phyloP scores from a whole-genome alignment of 495 filamentous ascomycete species.

The Tuber melanosporum region DNA sequence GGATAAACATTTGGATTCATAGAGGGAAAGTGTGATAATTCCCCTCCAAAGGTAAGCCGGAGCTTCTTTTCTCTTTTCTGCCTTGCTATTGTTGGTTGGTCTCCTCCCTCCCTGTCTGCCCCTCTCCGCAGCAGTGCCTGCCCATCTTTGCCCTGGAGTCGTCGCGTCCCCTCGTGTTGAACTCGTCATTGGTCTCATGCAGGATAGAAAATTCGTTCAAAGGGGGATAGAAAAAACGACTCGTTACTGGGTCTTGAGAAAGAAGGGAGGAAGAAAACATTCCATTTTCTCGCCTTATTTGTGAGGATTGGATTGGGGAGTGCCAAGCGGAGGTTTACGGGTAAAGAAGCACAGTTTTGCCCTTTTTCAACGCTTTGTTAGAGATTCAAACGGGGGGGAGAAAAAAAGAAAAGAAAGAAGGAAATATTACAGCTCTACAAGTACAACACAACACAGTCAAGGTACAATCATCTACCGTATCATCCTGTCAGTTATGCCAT shows the following conservation, averaged over 20 bases:
- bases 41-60: not conserved
- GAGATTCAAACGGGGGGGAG: not conserved
- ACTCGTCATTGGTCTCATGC: conserved; percentile 1
- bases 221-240: not conserved
- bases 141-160: not conserved
- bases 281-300: not conserved
- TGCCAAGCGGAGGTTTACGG: not conserved
- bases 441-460: not conserved
- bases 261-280: not conserved
- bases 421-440: not conserved
- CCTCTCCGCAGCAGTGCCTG: not conserved
- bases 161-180: conserved; percentile 1
- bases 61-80: not conserved
- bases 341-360: conserved; percentile 1
- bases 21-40: not conserved
- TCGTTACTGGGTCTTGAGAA: not conserved
- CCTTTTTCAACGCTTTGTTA: not conserved
- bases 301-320: not conserved
- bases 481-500: not conserved
- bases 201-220: not conserved
- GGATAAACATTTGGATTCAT: not conserved
- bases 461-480: not conserved
- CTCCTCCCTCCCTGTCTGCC: not conserved
- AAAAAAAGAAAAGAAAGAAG: not conserved
- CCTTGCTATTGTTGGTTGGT: not conserved